A percentile compares a stretch with the other conserved stretches of the same genome.
Conservation (phyloP, 75 land plant species). For the Adiantum capillusveneris region DNA sequence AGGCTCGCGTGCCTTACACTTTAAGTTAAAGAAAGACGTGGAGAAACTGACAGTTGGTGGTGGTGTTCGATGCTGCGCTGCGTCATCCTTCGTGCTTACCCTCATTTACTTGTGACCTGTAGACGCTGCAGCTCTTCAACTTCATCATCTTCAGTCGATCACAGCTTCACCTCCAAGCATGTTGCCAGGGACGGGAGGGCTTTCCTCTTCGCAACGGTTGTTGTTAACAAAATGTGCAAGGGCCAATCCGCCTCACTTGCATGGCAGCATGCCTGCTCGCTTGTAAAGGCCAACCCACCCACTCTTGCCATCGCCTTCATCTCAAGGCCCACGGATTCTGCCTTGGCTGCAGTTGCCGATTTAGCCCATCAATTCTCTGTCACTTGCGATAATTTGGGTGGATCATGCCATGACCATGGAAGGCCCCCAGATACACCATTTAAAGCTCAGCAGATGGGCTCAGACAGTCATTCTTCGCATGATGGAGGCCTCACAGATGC, state of each 20-base stretch:
- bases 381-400: background rate
- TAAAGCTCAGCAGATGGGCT: background rate
- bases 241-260: slow-evolving; percentile 8
- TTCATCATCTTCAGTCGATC: slow-evolving; percentile 1
- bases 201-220: slow-evolving; percentile 14
- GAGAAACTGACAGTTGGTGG: no score
- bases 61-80: no score
- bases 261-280: slow-evolving; percentile 14
- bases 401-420: no score
- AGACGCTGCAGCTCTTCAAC: background rate
- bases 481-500: no score
- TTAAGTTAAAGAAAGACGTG: no score
- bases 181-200: slow-evolving; percentile 1
- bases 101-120: no score
- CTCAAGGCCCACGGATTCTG: slow-evolving; percentile 15
- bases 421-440: no score
- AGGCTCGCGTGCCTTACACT: no score
- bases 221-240: slow-evolving; percentile 1
- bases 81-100: no score
- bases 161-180: slow-evolving; percentile 9
- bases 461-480: no score
- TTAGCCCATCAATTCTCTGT: slow-evolving; percentile 4
- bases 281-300: slow-evolving; percentile 10
- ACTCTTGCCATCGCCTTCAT: slow-evolving; percentile 18
- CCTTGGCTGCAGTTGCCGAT: slow-evolving; percentile 11